phyloP scores from a whole-genome alignment of 202 grass and related monocot species.

The Elaeis oleifera region DNA sequence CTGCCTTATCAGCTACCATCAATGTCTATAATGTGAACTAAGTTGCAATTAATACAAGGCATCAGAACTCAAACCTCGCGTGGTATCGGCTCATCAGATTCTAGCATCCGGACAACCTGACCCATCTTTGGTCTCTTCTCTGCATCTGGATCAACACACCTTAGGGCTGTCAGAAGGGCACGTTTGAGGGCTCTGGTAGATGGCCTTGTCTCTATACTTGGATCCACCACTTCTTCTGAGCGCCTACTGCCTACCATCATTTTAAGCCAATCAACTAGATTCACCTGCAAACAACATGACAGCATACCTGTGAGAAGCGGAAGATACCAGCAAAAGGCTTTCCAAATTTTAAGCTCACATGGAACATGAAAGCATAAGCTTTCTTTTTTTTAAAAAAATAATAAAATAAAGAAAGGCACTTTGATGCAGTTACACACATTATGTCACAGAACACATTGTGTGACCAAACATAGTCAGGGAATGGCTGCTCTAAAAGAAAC shows the following conservation, averaged over 20 bases:
- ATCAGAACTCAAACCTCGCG: constrained; percentile 6
- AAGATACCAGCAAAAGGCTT: background rate
- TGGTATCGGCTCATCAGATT: constrained; percentile 16
- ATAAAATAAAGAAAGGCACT: too few species aligned
- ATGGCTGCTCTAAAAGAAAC: too few species aligned
- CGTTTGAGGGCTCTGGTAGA: constrained; percentile 18
- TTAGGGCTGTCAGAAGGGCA: constrained; percentile 15
- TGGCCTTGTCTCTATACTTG: constrained; percentile 17
- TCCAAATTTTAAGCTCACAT: too few species aligned
- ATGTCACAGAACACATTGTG: too few species aligned
- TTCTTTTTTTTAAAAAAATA: too few species aligned
- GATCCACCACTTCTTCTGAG: constrained; percentile 22
- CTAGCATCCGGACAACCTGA: constrained; percentile 21
- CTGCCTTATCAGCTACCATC: too few species aligned
- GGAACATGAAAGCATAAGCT: too few species aligned
- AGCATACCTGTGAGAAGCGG: background rate
- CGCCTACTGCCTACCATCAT: constrained; percentile 24
- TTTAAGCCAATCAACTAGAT: constrained; percentile 26
- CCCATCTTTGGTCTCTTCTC: constrained; percentile 25
- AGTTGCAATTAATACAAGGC: background rate
- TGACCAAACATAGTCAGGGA: too few species aligned
- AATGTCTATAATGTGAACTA: too few species aligned
- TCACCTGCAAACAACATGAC: constrained; percentile 12
- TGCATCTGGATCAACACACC: constrained; percentile 20
- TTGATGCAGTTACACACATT: too few species aligned